A percentile compares a stretch with the other conserved stretches of the same genome.
phyloP scores from a whole-genome alignment of 1,139 yeast species.

The Kodamaea ohmeri region DNA sequence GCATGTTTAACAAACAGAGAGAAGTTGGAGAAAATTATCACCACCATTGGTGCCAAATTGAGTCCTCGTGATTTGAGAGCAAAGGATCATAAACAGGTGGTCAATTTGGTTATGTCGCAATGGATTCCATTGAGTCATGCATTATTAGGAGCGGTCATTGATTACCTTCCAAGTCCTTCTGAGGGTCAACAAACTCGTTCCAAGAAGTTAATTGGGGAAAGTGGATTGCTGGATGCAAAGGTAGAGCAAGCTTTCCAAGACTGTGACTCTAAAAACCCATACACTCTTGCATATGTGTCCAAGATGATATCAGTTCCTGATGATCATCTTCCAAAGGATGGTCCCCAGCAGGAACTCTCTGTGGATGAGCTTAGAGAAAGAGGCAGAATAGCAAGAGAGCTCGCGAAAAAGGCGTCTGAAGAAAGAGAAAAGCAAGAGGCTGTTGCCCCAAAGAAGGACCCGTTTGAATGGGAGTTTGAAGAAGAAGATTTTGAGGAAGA shows the following conservation, averaged over 20 bases:
- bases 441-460: conserved; percentile 21
- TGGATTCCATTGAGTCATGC: conserved; percentile 95
- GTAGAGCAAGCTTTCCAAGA: conserved; percentile 55
- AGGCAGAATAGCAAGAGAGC: conserved; percentile 65
- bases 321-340: conserved; percentile 68
- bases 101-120: conserved; percentile 77
- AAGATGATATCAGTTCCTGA: conserved; percentile 85
- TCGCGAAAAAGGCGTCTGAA: conserved; percentile 68
- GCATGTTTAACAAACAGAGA: conserved; percentile 66
- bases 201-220: conserved; percentile 36
- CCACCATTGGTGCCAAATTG: conserved; percentile 65
- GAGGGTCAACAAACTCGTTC: conserved; percentile 74
- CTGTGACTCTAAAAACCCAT: conserved; percentile 53
- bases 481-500: conserved; percentile 35
- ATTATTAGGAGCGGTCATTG: conserved; percentile 78
- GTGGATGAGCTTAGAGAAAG: conserved; percentile 59
- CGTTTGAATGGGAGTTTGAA: conserved; percentile 48
- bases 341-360: conserved; percentile 18
- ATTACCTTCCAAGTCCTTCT: conserved; percentile 79
- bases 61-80: conserved; percentile 76
- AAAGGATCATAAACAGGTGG: conserved; percentile 65
- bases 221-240: conserved; percentile 40
- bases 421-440: conserved; percentile 35
- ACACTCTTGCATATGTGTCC: conserved; percentile 81
- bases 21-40: conserved; percentile 69